Evolutionary conservation across 805 yeast genomes (phyloP), one percentile per base, ranked within the genome.

Genomic region (Suhomyces pyralidae): DNA sequence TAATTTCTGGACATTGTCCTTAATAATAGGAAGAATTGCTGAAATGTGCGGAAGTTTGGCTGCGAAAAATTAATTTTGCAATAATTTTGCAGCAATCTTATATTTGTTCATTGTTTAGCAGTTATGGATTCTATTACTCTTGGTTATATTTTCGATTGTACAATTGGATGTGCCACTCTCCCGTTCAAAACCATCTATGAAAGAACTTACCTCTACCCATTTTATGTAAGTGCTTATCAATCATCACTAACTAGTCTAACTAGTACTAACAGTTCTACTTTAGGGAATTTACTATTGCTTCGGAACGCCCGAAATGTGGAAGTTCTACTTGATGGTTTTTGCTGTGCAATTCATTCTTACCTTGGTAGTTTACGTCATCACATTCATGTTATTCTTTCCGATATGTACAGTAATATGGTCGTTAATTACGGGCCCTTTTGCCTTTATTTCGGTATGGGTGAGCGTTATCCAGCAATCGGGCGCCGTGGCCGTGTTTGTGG

Each of bases 391-490:
- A 14, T 58, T 78, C n/a, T 79, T 72, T 55, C 85, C 85, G 0
- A 57, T 75, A 1, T 72, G 76, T 48, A 77, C 81, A 1, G 61
- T 73, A 7, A 46, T 79, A 5, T 73, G 76, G 7, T 58, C 74
- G 26, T 49, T 79, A 22, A 62, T 80, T 47, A 66, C 76, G 24
- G 85, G 85, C 2, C 86, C 86, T 0, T 60, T 77, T 10, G 85
- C 84, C 0, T 32, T 80, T 2, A 44, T 80, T 12, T 68, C 77
- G 15, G 78, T 83, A 0, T 71, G 78, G 72, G 57, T 76, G 12
- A 65, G 79, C 2, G 67, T 79, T 26, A 56, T 79, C 19, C 81
- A 77, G 55, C 74, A 75, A 51, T 62, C 80, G 9, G 68, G 75
- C 7, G 66, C 70, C 22, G 61, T 80, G 2, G 70, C 83, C 3